Conservation (phyloP, 148 eudicot species). For the Arbutus unedo region DNA sequence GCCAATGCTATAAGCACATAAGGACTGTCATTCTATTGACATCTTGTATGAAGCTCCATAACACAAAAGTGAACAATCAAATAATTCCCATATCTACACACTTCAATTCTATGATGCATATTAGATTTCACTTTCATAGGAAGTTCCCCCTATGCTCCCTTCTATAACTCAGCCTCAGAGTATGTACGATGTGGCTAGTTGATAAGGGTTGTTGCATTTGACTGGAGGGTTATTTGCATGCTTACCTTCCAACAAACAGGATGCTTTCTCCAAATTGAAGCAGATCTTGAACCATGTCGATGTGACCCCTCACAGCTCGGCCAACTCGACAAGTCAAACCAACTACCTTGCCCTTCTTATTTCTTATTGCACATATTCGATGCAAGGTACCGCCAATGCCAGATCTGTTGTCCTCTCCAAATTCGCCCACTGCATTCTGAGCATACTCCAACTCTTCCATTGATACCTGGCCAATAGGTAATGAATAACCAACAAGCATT, state of each 20-base stretch:
- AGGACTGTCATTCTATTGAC: neutral
- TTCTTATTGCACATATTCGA: slow-evolving; percentile 51
- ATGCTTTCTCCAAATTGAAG: slow-evolving; percentile 47
- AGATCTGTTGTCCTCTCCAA: slow-evolving; percentile 50
- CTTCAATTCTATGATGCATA: neutral
- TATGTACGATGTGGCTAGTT: neutral
- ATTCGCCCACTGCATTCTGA: slow-evolving; percentile 43
- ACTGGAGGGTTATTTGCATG: slow-evolving; percentile 5
- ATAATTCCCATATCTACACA: neutral
- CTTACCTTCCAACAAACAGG: slow-evolving; percentile 52
- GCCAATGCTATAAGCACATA: slow-evolving; percentile 6
- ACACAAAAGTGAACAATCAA: neutral
- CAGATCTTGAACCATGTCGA: slow-evolving; percentile 43
- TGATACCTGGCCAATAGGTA: slow-evolving; percentile 32
- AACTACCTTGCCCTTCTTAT: slow-evolving; percentile 34
- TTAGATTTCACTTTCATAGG: slow-evolving; percentile 3
- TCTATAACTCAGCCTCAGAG: neutral
- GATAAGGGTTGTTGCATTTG: neutral
- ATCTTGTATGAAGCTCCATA: neutral
- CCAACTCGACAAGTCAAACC: slow-evolving; percentile 60
- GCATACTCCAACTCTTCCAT: slow-evolving; percentile 40
- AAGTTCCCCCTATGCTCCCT: neutral
- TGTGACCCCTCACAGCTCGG: slow-evolving; percentile 35
- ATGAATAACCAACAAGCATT: neutral
- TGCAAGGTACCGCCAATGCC: slow-evolving; percentile 52